Percentiles rank a stretch among this genome's conserved stretches.
Evolutionary conservation across 257 asterid genomes (phyloP).

Genomic region (Solanum virginianum): DNA sequence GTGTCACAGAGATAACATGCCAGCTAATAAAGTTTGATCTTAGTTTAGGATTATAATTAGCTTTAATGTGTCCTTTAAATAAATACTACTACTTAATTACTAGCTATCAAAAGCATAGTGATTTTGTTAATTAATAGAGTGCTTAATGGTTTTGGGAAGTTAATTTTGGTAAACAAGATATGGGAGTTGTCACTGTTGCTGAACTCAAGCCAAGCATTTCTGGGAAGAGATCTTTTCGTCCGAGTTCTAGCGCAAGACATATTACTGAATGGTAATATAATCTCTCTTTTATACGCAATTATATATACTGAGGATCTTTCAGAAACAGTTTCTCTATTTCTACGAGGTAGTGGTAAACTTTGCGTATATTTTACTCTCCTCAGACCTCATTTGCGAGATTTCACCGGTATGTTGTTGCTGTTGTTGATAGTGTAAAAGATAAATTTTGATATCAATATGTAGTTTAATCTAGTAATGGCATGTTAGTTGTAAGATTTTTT

Average conservation of each 20-base stretch:
- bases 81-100: background rate
- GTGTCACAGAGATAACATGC: background rate
- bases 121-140: background rate
- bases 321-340: too few relatives aligned
- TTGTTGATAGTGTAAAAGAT: background rate
- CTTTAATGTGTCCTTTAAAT: background rate
- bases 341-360: too few relatives aligned
- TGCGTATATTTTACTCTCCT: too few relatives aligned
- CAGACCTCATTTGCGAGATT: too few relatives aligned
- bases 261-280: constrained; percentile 58
- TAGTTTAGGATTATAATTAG: background rate
- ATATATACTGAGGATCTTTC: background rate
- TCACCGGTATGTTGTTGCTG: too few relatives aligned
- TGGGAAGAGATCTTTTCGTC: constrained; percentile 69
- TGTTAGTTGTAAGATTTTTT: background rate
- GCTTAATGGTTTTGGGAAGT: background rate
- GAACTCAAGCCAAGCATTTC: constrained; percentile 80
- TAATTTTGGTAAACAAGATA: background rate
- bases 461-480: background rate
- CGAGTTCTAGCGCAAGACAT: constrained; percentile 63
- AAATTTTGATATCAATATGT: background rate
- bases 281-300: background rate
- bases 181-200: constrained; percentile 74
- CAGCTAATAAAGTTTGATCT: background rate
- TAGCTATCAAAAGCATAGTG: background rate